A percentile compares a stretch with the other conserved stretches of the same genome.
phyloP scores from a whole-genome alignment of 371 early-diverging fungal genomes.

The Lichtheimia corymbifera region DNA sequence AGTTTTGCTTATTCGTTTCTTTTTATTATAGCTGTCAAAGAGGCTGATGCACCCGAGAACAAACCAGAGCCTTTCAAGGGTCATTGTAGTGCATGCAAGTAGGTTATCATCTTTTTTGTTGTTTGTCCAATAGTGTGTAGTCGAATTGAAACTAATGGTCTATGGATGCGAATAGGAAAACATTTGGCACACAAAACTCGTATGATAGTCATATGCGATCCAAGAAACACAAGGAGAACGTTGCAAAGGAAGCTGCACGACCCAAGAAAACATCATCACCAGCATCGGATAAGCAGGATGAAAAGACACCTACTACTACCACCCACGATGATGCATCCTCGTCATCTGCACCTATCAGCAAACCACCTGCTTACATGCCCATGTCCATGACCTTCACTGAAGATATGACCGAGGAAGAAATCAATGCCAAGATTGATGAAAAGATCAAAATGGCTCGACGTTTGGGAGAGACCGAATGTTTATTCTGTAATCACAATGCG shows the following conservation, averaged over 20 bases:
- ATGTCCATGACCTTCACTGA: slow-evolving; percentile 53
- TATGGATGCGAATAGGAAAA: slow-evolving; percentile 48
- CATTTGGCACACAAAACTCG: slow-evolving; percentile 77
- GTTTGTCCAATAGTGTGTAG: not conserved
- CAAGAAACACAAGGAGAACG: slow-evolving; percentile 90
- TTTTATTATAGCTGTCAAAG: slow-evolving; percentile 27
- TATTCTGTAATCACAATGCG: slow-evolving; percentile 76
- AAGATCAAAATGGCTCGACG: slow-evolving; percentile 70
- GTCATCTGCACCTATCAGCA: slow-evolving; percentile 27
- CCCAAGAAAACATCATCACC: slow-evolving; percentile 8
- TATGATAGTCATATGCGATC: slow-evolving; percentile 86
- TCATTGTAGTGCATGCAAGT: slow-evolving; percentile 44
- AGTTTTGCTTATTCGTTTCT: not conserved
- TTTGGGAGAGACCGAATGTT: slow-evolving; percentile 72
- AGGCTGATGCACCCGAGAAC: slow-evolving; percentile 19
- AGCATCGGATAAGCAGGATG: not conserved
- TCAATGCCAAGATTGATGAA: slow-evolving; percentile 65
- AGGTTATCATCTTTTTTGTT: slow-evolving; percentile 1
- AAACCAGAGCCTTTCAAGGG: slow-evolving; percentile 31
- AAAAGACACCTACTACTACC: slow-evolving; percentile 10
- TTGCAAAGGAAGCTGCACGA: slow-evolving; percentile 41
- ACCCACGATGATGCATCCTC: slow-evolving; percentile 30
- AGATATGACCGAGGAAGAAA: slow-evolving; percentile 45
- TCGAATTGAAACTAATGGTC: not conserved
- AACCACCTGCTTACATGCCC: not conserved